These are phyloP conservation scores for Gynochthodes officinalis DNA, from an alignment of 257 asterid genomes.

Conservation along the genomic window DNA sequence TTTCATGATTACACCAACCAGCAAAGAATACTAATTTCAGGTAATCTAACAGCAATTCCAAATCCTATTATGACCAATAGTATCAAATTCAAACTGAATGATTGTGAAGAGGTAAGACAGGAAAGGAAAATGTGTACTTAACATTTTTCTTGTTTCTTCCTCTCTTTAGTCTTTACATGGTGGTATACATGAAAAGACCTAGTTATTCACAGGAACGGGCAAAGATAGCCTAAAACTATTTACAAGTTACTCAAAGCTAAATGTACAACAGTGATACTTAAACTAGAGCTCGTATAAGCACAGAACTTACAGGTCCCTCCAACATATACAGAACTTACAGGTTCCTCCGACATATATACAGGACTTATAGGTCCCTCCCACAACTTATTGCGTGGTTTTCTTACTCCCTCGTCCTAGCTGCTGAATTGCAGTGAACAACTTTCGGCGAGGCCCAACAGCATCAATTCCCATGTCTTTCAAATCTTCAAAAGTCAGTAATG, in stretches of 20 bases:
- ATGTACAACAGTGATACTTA: constrained; percentile 3
- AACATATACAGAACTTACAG: neutral
- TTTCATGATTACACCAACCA: neutral
- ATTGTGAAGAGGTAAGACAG: neutral
- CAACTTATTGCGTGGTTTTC: too few relatives aligned
- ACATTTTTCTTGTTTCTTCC: neutral
- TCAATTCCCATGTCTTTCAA: constrained; percentile 73
- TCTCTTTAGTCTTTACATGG: constrained; percentile 1
- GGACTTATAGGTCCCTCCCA: neutral
- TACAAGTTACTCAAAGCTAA: constrained; percentile 1
- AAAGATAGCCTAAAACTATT: neutral
- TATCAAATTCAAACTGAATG: neutral
- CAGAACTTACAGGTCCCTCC: neutral
- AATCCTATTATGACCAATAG: neutral
- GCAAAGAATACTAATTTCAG: neutral
- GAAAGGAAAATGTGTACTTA: neutral
- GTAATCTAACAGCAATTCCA: neutral
- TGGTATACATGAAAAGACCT: constrained; percentile 1
- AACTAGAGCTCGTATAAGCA: neutral
- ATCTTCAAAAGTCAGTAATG: constrained; percentile 61
- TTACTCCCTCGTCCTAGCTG: constrained; percentile 27
- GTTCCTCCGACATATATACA: neutral
- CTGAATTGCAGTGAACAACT: constrained; percentile 50
- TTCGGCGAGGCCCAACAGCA: constrained; percentile 63
- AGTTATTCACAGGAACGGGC: neutral